A percentile compares a stretch with the other conserved stretches of the same genome.
Evolutionary conservation across 306 rosid genomes (phyloP).

Genomic region (Elaeagnus macrophylla): DNA sequence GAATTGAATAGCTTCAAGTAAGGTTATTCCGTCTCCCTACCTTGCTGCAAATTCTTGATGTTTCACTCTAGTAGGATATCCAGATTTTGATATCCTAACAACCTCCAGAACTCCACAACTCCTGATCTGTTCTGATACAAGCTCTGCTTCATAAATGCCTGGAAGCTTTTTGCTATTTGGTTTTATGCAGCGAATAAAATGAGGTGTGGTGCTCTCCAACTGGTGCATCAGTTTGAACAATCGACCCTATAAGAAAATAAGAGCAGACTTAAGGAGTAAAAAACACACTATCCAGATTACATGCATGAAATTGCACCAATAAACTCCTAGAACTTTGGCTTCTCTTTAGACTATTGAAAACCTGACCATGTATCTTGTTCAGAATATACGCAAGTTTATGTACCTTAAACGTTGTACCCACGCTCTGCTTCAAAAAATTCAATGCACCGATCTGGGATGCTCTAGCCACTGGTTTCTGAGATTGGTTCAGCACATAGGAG

Average conservation of each 20-base stretch:
- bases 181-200: constrained; percentile 85
- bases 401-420: constrained; percentile 78
- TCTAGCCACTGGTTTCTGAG: constrained; percentile 39
- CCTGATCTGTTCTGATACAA: constrained; percentile 74
- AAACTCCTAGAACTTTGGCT: too few species aligned
- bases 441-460: constrained; percentile 21
- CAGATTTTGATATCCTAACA: constrained; percentile 76
- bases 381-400: constrained; percentile 11
- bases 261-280: neutral
- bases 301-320: too few species aligned
- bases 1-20: neutral
- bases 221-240: constrained; percentile 73
- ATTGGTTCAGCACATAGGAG: constrained; percentile 32
- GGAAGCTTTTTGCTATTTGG: constrained; percentile 70
- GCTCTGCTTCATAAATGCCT: constrained; percentile 51
- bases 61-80: constrained; percentile 77
- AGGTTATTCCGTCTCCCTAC: constrained; percentile 29
- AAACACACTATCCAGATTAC: too few species aligned
- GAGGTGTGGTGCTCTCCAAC: constrained; percentile 81
- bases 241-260: constrained; percentile 46
- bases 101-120: constrained; percentile 74
- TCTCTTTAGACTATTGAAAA: too few species aligned
- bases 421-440: constrained; percentile 48
- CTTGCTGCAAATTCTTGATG: constrained; percentile 90
- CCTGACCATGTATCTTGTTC: neutral